Base-by-base conservation (phyloP, 805 yeast genomes). In the Myxozyma monticola region DNA sequence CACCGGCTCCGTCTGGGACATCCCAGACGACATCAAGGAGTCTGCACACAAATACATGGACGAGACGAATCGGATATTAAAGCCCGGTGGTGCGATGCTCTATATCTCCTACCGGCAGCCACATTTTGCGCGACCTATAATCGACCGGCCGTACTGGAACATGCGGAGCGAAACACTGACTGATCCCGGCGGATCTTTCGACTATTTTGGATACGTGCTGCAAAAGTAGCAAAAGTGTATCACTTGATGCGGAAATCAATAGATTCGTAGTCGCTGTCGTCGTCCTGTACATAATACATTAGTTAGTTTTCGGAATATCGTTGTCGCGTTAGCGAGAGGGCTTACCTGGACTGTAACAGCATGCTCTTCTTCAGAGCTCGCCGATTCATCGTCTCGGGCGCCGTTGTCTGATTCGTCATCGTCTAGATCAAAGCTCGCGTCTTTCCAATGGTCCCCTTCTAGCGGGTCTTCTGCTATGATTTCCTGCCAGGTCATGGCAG, bases 391-490 rank as follows among this genome's bases (percentile, higher is more conserved):
- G 22, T 30, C 39, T 14, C 12, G 30, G 18, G 38, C 47, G 17
- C 44, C 53, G 20, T 49, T 56, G 17, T 42, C 48, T 31, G 29
- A 41, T 7, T 22, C 26, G 6, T n/a, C 18, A 18, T 22, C 22
- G 26, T 24, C 25, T n/a, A 28, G 46, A 29, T 45, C 29, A 12
- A 14, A 38, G 10, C 41, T 24, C 6, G 52, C 47, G 31, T 21
- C 46, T 7, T n/a, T 41, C 68, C 68, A 65, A 41, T 64, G 66
- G 14, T 60, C 65, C 1, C 68, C 68, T 14, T 47, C 48, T 17
- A 65, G 41, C 7, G 67, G 67, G 6, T 63, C 67, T 9, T 59
- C 64, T 7, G 25, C 50, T 14, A 63, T 22, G n/a, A 65, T 65
- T 4, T 62, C 64, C 2, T 46, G 37, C 67, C 67, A 65, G 2